A percentile compares a stretch with the other conserved stretches of the same genome.
phyloP scores from a whole-genome alignment of 2,329 filamentous ascomycete species.

The Pseudonectria buxi region DNA sequence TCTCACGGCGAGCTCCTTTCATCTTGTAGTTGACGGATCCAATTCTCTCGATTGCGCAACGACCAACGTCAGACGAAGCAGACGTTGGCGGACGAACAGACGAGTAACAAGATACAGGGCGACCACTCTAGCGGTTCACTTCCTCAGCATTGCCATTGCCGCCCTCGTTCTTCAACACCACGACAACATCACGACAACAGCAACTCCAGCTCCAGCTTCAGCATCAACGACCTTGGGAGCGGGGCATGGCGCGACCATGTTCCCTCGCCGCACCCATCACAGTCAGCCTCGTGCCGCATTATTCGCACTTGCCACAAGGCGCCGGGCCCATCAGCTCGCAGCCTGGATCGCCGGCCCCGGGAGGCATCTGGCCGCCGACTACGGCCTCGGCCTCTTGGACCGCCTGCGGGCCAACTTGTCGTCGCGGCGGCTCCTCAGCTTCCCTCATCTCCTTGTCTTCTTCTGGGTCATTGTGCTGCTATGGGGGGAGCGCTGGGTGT shows the following conservation, averaged over 20 bases:
- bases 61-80: too few relatives aligned
- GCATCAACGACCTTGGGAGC: not conserved
- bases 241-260: constrained; percentile 28
- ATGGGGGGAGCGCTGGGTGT: constrained; percentile 79
- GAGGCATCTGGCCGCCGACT: constrained; percentile 26
- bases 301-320: too few relatives aligned
- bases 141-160: too few relatives aligned
- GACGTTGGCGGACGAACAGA: too few relatives aligned
- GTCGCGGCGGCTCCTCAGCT: constrained; percentile 47
- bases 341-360: constrained; percentile 38
- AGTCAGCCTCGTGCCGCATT: too few relatives aligned
- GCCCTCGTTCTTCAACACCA: too few relatives aligned
- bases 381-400: constrained; percentile 22
- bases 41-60: too few relatives aligned
- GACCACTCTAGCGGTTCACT: too few relatives aligned
- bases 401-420: constrained; percentile 38
- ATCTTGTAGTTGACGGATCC: too few relatives aligned
- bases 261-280: constrained; percentile 15
- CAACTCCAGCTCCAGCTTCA: not conserved
- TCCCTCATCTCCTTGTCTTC: constrained; percentile 60
- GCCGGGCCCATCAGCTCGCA: constrained; percentile 27
- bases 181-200: constrained; percentile 7
- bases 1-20: too few relatives aligned
- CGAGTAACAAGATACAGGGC: too few relatives aligned
- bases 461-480: constrained; percentile 73